phyloP scores from a whole-genome alignment of 345 rosid species.

The Eucalyptus dawsonii region DNA sequence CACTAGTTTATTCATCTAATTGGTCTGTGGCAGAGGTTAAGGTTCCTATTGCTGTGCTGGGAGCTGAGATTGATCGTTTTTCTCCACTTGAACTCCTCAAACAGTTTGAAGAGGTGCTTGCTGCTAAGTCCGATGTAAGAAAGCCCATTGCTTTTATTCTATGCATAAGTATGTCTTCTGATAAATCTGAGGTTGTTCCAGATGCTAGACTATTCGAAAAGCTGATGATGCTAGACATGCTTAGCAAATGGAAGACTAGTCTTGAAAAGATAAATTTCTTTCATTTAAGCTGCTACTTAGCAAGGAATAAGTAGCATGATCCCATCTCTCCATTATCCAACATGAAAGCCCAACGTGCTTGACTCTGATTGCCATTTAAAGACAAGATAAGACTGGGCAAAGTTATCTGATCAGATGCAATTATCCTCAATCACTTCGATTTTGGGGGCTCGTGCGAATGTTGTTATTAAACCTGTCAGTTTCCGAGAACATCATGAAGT shows the following conservation, averaged over 20 bases:
- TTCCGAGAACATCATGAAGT: no score
- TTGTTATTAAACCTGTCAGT: no score
- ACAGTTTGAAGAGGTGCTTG: conserved; percentile 21
- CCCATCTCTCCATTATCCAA: neutral
- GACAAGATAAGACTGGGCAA: neutral
- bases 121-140: conserved; percentile 21
- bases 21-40: conserved; percentile 6
- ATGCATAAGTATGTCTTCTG: neutral
- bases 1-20: neutral
- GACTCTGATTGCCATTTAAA: neutral
- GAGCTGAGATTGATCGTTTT: conserved; percentile 23
- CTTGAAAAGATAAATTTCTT: neutral
- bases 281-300: rapidly evolving
- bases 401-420: neutral
- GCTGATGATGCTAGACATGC: neutral
- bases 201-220: neutral
- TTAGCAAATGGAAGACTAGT: neutral
- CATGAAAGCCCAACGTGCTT: neutral
- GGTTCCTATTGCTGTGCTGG: conserved; percentile 20
- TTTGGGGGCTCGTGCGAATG: no score
- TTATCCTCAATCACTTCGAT: neutral
- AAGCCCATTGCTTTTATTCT: neutral
- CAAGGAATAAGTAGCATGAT: neutral
- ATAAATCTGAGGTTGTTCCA: neutral
- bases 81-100: conserved; percentile 27